phyloP scores from a whole-genome alignment of 495 filamentous ascomycete genomes.

The Beverwykella pulmonaria region DNA sequence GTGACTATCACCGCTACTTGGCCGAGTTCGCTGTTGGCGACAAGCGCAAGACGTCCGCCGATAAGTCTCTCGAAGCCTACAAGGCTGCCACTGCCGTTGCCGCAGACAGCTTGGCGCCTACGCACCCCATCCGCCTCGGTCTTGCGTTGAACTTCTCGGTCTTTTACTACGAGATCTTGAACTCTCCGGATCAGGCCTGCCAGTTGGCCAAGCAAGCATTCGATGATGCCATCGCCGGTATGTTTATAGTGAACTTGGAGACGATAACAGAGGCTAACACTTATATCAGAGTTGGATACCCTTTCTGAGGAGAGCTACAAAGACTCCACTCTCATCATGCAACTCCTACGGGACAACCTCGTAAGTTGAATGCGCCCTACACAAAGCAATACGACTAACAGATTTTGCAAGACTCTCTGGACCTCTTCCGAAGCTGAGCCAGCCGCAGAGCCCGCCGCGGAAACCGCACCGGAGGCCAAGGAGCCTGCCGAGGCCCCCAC shows the following conservation, averaged over 20 bases:
- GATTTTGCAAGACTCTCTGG: conserved; percentile 86
- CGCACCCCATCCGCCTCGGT: conserved; percentile 97
- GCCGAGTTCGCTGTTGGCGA: conserved; percentile 98
- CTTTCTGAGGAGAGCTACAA: conserved; percentile 99
- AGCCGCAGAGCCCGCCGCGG: conserved; percentile 33
- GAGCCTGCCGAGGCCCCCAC: conserved; percentile 31
- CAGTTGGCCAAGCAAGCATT: conserved; percentile 99
- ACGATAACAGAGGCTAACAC: conserved; percentile 19
- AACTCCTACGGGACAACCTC: conserved; percentile 97
- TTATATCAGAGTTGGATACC: conserved; percentile 84
- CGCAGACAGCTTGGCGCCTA: conserved; percentile 94
- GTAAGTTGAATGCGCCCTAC: conserved; percentile 57
- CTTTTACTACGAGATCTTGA: conserved; percentile 99
- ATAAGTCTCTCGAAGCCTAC: conserved; percentile 97
- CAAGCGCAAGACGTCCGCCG: conserved; percentile 97
- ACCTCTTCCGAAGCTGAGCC: conserved; percentile 95
- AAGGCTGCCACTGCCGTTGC: conserved; percentile 99
- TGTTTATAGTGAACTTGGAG: neutral
- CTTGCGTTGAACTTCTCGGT: conserved; percentile 99
- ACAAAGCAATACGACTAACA: conserved; percentile 11
- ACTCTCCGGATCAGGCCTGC: conserved; percentile 98
- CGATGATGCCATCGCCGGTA: conserved; percentile 89
- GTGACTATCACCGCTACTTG: conserved; percentile 99
- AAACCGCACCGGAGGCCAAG: conserved; percentile 18
- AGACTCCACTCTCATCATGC: conserved; percentile 99